Base-by-base conservation (phyloP, 73 alveolate species). In the Effrenium voratum region DNA sequence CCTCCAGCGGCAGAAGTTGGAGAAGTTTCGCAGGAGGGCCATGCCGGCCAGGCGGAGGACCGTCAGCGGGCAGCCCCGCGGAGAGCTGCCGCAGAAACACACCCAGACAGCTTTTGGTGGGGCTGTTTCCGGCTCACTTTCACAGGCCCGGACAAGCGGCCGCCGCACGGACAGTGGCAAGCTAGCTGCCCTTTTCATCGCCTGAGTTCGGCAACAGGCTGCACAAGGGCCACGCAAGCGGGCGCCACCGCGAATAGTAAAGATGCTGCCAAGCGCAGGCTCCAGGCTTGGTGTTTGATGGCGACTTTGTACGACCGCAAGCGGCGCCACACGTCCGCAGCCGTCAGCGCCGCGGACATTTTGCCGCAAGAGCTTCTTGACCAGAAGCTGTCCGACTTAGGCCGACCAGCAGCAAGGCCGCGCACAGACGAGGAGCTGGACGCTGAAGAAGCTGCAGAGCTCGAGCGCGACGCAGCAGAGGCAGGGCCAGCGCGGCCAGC, bases 101-200 rank as follows among this genome's bases (percentile, higher is more conserved):
- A 80, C 70, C 34, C 72, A 26, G 72, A 80, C 22, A 28, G 47
- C n/a, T 80, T 80, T 45, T 28, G 8, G 0, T 80, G 91, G 91
- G 91, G 91, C 28, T 32, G 36, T 5, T 80, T 80, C 46, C 40
- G 91, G 47, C 24, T 80, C 46, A 80, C 91, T 6, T 80, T 47
- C 70, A 43, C 91, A 0, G 12, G 36, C 12, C 72, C 91, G 28
- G 91, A 44, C 12, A 44, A 80, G 44, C 91, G 91, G 66, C 72
- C 72, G 6, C 91, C 91, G 13, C 91, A 80, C 70, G 91, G 91
- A 24, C 45, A 34, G 32, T 80, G 70, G 68, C 91, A 80, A 32
- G 91, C 91, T 0, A 3, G 26, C 19, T 80, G 91, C 46, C 91
- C 91, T 3, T 80, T 2, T 34, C 91, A 80, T 80, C 28, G 46